Evolutionary conservation across 1,284 basidiomycete genomes (phyloP).

Genomic region (Rhodotorula sp.): DNA sequence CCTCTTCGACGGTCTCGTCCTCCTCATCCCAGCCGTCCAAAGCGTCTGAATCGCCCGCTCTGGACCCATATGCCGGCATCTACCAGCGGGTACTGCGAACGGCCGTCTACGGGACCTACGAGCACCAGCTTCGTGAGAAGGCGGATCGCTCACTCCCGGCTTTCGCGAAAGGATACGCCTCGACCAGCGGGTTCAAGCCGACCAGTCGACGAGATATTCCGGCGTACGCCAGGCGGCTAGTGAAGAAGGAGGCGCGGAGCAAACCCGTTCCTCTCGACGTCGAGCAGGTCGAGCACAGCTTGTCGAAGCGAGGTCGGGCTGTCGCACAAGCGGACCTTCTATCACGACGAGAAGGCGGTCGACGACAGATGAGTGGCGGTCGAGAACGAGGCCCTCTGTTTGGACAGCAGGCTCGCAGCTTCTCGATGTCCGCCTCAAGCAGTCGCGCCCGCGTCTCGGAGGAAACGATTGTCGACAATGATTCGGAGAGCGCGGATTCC

Average conservation of each 20-base stretch:
- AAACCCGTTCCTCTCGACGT: not conserved
- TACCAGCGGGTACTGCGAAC: not conserved
- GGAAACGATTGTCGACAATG: too few relatives aligned
- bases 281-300: not conserved
- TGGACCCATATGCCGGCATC: not conserved
- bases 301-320: not conserved
- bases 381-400: too few relatives aligned
- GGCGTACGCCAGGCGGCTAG: not conserved
- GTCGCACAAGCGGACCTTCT: not conserved
- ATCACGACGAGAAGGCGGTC: not conserved
- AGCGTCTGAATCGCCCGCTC: not conserved
- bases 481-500: too few relatives aligned
- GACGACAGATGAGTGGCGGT: too few relatives aligned
- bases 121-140: not conserved
- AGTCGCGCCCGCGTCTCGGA: too few relatives aligned
- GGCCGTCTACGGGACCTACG: not conserved
- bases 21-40: not conserved
- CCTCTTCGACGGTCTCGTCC: not conserved
- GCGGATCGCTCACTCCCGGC: not conserved
- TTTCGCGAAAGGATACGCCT: not conserved
- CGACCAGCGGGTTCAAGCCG: not conserved
- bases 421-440: too few relatives aligned
- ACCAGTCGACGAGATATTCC: not conserved
- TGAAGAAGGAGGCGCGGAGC: not conserved
- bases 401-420: too few relatives aligned